Base-by-base conservation (phyloP, 805 yeast genomes). In the Kuraishia ogatae region DNA sequence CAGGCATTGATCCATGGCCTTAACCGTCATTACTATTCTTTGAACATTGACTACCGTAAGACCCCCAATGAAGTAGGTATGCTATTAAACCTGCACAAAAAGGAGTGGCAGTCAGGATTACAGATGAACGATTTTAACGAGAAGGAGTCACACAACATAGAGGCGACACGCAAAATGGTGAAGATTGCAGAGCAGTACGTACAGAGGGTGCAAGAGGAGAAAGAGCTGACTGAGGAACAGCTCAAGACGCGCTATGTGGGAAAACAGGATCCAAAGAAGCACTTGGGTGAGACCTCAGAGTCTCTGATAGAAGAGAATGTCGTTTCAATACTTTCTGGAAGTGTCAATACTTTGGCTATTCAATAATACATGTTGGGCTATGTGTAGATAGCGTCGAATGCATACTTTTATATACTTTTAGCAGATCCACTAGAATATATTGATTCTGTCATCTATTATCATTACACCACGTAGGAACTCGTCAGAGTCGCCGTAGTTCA, bases 181-280 rank as follows among this genome's bases (percentile, higher is more conserved):
- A 89, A 84, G 70, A 87, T 94, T 60, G 97, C 98, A 15, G 85
- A 85, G 62, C 87, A 84, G 61, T 94, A 94, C 70, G 89, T 93
- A 43, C 86, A 85, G 67, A 82, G 98, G 67, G 92, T 96, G 53
- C 81, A 86, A 62, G 98, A 96, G 71, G 99, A 94, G 69, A 87
- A 87, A 68, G 96, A 89, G 60, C 76, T 94, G 61, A 76, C 83
- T 50, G 96, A 88, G 64, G 97, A 89, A 48, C 94, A 92, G 70
- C 80, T 93, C 62, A 90, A 89, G 71, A 93, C 97, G 7, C 84
- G 99, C 68, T 96, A 93, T 66, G 97, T 94, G 43, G 99, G 99
- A 63, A 92, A 90, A 69, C 97, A 93, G 72, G 99, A 94, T 71
- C 99, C 99, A 48, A 94, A 96, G 83, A 94, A 93, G 75, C 99